Conservation (phyloP, 2,329 filamentous ascomycete genomes). For the Apiospora malaysiana region DNA sequence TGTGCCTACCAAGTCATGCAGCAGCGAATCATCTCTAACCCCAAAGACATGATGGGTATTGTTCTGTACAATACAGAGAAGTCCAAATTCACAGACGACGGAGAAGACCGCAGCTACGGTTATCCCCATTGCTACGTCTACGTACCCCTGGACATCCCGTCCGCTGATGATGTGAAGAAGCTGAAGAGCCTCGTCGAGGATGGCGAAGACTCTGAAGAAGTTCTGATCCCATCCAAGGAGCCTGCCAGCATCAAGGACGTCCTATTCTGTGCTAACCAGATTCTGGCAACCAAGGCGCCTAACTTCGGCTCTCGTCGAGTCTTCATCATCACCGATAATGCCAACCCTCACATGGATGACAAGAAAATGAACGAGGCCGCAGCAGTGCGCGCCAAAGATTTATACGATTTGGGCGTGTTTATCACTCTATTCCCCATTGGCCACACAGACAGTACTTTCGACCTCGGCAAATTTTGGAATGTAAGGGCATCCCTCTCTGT, state of each 20-base stretch:
- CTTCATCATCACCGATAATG: slow-evolving; percentile 96
- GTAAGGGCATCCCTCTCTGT: slow-evolving; percentile 51
- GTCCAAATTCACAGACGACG: slow-evolving; percentile 77
- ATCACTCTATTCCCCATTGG: slow-evolving; percentile 95
- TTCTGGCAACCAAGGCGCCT: slow-evolving; percentile 92
- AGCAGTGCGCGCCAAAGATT: slow-evolving; percentile 86
- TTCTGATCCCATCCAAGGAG: slow-evolving; percentile 74
- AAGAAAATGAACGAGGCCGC: slow-evolving; percentile 78
- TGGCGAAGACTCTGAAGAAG: slow-evolving; percentile 70
- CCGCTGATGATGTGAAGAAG: slow-evolving; percentile 83
- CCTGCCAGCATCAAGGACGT: slow-evolving; percentile 84
- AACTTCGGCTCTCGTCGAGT: slow-evolving; percentile 92
- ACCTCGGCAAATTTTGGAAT: slow-evolving; percentile 88
- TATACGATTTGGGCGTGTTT: slow-evolving; percentile 90
- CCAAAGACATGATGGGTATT: slow-evolving; percentile 96
- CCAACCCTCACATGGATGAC: slow-evolving; percentile 78
- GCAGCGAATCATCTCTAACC: slow-evolving; percentile 96
- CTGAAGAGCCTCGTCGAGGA: slow-evolving; percentile 80
- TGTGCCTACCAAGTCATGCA: slow-evolving; percentile 96
- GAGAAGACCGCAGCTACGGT: slow-evolving; percentile 62
- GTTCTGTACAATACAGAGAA: slow-evolving; percentile 88
- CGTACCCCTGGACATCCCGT: slow-evolving; percentile 85
- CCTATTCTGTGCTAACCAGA: slow-evolving; percentile 92
- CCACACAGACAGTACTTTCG: slow-evolving; percentile 72
- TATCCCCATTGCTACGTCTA: slow-evolving; percentile 95